Base-by-base conservation (phyloP, 2,329 filamentous ascomycete species). In the Fusarium poae region DNA sequence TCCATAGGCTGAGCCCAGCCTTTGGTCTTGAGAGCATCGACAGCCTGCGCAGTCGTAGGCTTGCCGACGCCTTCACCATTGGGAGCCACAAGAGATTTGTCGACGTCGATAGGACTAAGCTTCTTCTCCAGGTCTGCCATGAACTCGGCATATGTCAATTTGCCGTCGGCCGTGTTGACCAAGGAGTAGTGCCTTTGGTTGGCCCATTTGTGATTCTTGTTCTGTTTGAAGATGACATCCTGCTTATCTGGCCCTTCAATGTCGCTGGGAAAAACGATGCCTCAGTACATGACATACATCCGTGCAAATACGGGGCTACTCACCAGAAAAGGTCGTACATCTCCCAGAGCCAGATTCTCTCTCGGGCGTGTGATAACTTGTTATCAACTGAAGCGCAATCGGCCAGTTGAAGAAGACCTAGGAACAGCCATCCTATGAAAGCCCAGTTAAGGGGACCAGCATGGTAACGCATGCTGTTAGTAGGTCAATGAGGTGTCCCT, bases 271-370 rank as follows among this genome's bases (percentile, higher is more conserved):
- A 11, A 39, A 29, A 21, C 1, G 7, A 13, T 27, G 5, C 40
- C n/a, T 51, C 7, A 51, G 12, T 16, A 51, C 34, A 51, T 21
- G 13, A 18, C 13, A 30, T 16, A 30, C 27, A 1, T 8, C 8
- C 11, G 30, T 20, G 4, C 11, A 27, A 10, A 16, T 7, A 25
- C 13, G 20, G 48, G 25, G 25, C 9, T 42, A 52, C 49, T 52
- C 27, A 52, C 49, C 3, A 6, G 6, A 52, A 32, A 13, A 25
- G 8, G 16, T 32, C 13, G 10, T 42, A 42, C 49, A 52, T 42
- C 27, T 43, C 49, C 49, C 49, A 52, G 15, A 52, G 10, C 25
- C 27, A 52, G 20, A 52, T 42, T 32, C 49, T 52, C 15, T 52
- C 49, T 15, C 49, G 49, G 16, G 27, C 49, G 20, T 52, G 49